Conservation (phyloP, 2,329 filamentous ascomycete species). For the Pezizomycotina sp. region DNA sequence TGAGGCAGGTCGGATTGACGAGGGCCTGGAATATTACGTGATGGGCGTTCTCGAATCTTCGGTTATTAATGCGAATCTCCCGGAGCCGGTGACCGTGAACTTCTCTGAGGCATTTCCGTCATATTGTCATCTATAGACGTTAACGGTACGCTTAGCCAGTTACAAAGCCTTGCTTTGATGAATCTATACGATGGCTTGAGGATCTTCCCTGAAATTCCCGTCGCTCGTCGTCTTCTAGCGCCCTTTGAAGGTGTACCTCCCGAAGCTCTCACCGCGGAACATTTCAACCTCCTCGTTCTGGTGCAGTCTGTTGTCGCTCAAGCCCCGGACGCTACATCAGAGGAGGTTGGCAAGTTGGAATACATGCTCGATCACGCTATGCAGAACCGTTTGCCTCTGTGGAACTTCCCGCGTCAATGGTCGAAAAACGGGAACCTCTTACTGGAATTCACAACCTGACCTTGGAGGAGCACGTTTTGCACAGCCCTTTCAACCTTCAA, state of each 20-base stretch:
- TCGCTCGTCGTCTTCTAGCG: constrained; percentile 20
- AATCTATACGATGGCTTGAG: constrained; percentile 22
- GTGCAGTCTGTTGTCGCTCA: constrained; percentile 21
- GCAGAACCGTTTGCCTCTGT: constrained; percentile 39
- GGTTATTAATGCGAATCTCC: constrained; percentile 8
- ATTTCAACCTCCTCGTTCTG: constrained; percentile 23
- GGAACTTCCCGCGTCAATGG: constrained; percentile 21
- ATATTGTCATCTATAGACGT: constrained; percentile 8
- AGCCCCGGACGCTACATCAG: constrained; percentile 18
- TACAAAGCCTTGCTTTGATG: constrained; percentile 22
- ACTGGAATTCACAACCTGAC: constrained; percentile 28
- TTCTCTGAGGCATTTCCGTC: constrained; percentile 15
- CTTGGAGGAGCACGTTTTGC: too few species aligned
- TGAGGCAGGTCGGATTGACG: too few species aligned
- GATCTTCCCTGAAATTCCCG: constrained; percentile 17
- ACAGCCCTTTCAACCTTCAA: too few species aligned
- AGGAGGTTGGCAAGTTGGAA: constrained; percentile 26
- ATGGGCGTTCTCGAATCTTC: too few species aligned
- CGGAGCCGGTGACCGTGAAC: constrained; percentile 9
- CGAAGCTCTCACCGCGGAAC: constrained; percentile 21
- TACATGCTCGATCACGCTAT: constrained; percentile 40
- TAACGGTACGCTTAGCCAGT: constrained; percentile 20
- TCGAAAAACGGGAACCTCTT: constrained; percentile 35
- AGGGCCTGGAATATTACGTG: too few species aligned
- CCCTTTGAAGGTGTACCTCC: constrained; percentile 22